phyloP scores from a whole-genome alignment of 2,329 filamentous ascomycete genomes.

The Pseudogymnoascus sp. region DNA sequence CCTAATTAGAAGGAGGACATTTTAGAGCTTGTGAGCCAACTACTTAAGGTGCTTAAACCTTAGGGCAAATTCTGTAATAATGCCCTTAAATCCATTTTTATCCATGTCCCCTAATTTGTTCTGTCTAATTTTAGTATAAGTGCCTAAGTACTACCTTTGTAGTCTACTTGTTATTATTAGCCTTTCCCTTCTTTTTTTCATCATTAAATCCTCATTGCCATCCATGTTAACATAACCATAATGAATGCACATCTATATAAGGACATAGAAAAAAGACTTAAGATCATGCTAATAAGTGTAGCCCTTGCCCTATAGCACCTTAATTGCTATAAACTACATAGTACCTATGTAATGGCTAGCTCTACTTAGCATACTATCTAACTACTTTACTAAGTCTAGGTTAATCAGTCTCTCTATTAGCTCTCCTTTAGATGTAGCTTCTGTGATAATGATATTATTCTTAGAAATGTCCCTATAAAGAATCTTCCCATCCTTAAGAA shows the following conservation, averaged over 20 bases:
- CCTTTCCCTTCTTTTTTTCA: no score
- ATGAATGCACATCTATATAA: slow-evolving; percentile 24
- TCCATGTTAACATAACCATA: slow-evolving; percentile 11
- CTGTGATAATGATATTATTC: slow-evolving; percentile 33
- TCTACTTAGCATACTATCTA: slow-evolving; percentile 20
- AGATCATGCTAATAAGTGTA: slow-evolving; percentile 30
- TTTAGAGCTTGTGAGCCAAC: no score
- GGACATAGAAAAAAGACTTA: slow-evolving; percentile 29
- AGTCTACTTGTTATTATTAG: no score
- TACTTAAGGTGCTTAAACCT: no score
- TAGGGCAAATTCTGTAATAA: no score
- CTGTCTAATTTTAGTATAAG: no score
- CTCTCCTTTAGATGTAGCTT: slow-evolving; percentile 11
- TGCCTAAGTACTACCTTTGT: no score
- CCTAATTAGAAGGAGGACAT: no score
- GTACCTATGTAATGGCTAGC: slow-evolving; percentile 25
- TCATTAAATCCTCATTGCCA: no score
- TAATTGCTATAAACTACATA: slow-evolving; percentile 31
- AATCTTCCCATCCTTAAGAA: slow-evolving; percentile 29
- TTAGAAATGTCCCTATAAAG: slow-evolving; percentile 33
- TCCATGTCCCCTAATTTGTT: no score
- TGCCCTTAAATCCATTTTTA: no score
- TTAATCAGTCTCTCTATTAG: slow-evolving; percentile 31
- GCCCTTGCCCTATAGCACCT: slow-evolving; percentile 26
- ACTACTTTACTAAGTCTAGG: slow-evolving; percentile 28